Evolutionary conservation across 2,329 filamentous ascomycete species (phyloP).

Genomic region (Colletotrichum salicis): DNA sequence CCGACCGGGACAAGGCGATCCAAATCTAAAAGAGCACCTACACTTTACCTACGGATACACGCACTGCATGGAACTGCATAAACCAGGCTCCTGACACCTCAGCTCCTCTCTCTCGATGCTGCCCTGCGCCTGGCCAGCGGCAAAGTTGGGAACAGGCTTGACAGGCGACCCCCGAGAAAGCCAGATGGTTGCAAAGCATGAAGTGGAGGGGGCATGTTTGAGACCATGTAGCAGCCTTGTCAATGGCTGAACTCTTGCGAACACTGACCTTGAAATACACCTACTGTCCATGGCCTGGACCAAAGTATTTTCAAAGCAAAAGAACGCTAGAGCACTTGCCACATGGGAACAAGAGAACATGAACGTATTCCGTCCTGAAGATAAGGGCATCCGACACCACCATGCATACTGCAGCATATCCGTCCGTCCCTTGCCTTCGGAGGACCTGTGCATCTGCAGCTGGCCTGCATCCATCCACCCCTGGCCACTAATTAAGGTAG

Average conservation of each 20-base stretch:
- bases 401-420: not conserved
- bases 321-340: not conserved
- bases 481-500: not conserved
- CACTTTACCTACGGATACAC: not conserved
- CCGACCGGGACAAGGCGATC: conserved; percentile 36
- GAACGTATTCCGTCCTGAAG: not conserved
- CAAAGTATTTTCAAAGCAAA: not conserved
- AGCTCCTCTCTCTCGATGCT: not conserved
- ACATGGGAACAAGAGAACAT: not conserved
- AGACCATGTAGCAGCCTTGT: conserved; percentile 30
- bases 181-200: conserved; percentile 9
- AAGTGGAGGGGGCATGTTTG: conserved; percentile 31
- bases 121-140: not conserved
- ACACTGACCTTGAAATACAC: conserved; percentile 12
- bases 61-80: conserved; percentile 21
- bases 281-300: not conserved
- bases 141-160: not conserved
- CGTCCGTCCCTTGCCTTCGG: not conserved
- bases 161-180: not conserved
- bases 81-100: conserved; percentile 31
- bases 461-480: not conserved
- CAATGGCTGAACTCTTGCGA: conserved; percentile 3
- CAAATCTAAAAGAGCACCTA: conserved; percentile 33
- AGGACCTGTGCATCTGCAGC: not conserved
- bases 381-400: no score